A percentile compares a stretch with the other conserved stretches of the same genome.
These are phyloP conservation scores for Pichia phayaonensis DNA, from an alignment of 805 yeast species.

Conservation along the genomic window DNA sequence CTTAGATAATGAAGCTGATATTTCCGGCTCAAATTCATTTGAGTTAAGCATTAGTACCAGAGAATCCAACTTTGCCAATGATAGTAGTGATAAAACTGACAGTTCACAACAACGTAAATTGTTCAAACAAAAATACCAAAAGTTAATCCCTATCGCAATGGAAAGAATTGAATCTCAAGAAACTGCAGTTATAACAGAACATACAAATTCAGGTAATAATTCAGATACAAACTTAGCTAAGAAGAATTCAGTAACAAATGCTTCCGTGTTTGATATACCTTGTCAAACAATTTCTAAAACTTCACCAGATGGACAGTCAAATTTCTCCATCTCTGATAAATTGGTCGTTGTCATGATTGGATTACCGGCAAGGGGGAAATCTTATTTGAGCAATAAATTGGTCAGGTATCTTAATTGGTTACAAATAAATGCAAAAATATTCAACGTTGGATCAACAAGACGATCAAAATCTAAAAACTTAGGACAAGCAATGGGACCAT, in stretches of 20 bases:
- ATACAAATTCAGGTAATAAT: constrained; percentile 1
- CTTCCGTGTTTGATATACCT: constrained; percentile 71
- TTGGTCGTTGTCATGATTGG: constrained; percentile 96
- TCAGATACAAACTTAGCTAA: background rate
- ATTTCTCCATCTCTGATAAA: constrained; percentile 49
- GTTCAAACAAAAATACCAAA: background rate
- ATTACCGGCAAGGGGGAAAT: constrained; percentile 89
- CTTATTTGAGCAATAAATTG: constrained; percentile 85
- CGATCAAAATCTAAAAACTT: constrained; percentile 50
- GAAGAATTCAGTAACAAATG: background rate
- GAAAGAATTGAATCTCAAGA: constrained; percentile 3
- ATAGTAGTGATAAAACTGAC: background rate
- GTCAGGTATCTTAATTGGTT: constrained; percentile 90
- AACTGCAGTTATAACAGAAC: background rate
- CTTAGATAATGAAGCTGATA: constrained; percentile 12
- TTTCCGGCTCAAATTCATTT: background rate
- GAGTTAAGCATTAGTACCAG: background rate
- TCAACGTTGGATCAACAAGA: constrained; percentile 94
- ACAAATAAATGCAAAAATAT: constrained; percentile 82
- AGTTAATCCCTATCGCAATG: constrained; percentile 2
- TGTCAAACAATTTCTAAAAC: constrained; percentile 66
- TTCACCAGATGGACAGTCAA: constrained; percentile 67
- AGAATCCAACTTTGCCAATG: background rate
- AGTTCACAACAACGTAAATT: background rate
- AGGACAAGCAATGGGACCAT: constrained; percentile 52